Conservation (phyloP, 1,284 basidiomycete genomes). For the Moesziomyces parantarcticus region DNA sequence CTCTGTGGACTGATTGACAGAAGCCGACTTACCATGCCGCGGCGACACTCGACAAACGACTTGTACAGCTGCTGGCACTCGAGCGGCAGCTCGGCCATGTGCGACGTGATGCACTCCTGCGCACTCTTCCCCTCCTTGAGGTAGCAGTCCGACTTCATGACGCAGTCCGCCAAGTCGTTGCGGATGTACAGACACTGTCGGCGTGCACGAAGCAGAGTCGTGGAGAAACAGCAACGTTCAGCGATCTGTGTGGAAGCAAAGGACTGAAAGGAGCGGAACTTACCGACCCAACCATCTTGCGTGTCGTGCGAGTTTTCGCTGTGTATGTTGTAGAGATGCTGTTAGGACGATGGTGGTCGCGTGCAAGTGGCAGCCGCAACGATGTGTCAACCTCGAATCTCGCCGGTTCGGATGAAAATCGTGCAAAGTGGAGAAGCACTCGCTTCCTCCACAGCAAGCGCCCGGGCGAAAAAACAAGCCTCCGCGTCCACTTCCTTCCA, state of each 20-base stretch:
- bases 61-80: conserved; percentile 60
- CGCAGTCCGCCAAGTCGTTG: conserved; percentile 50
- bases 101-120: conserved; percentile 54
- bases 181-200: conserved; percentile 50
- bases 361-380: too few relatives aligned
- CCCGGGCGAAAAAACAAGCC: background rate
- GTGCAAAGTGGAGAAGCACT: background rate
- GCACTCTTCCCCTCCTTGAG: conserved; percentile 38
- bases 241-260: too few relatives aligned
- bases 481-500: background rate
- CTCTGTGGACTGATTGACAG: too few relatives aligned
- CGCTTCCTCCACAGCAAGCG: background rate
- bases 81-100: conserved; percentile 51
- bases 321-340: background rate
- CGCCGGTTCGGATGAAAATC: background rate
- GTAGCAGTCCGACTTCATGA: conserved; percentile 53
- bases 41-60: conserved; percentile 53
- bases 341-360: background rate
- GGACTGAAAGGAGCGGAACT: background rate
- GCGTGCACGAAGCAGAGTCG: background rate
- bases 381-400: too few relatives aligned
- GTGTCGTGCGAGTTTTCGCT: background rate
- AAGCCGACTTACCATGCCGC: conserved; percentile 52
- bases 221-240: too few relatives aligned
- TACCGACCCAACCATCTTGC: conserved; percentile 42